Evolutionary conservation across 1,139 yeast genomes (phyloP).

Genomic region (Zygotorulaspora mrakii): DNA sequence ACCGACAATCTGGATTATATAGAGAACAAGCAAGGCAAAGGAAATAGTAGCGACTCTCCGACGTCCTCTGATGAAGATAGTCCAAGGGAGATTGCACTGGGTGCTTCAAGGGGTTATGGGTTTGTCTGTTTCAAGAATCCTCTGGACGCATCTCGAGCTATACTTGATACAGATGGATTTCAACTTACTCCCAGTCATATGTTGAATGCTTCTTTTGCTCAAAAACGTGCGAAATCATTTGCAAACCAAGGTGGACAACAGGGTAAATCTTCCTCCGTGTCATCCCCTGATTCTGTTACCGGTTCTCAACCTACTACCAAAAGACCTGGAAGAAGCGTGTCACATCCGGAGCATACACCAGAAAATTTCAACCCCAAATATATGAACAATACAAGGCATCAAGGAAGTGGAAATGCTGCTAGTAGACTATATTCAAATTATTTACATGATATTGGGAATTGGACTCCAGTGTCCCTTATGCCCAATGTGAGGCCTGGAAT

Average conservation of each 20-base stretch:
- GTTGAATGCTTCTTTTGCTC: slow-evolving; percentile 35
- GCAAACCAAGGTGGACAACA: slow-evolving; percentile 9
- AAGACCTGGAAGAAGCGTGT: slow-evolving; percentile 1
- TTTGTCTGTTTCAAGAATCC: slow-evolving; percentile 49
- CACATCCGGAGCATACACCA: background rate
- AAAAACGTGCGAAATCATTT: slow-evolving; percentile 25
- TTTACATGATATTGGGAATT: slow-evolving; percentile 3
- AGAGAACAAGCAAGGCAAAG: slow-evolving; percentile 6
- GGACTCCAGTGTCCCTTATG: slow-evolving; percentile 8
- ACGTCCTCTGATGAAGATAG: slow-evolving; percentile 10
- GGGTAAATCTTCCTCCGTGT: background rate
- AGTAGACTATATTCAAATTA: slow-evolving; percentile 3
- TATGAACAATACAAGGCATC: slow-evolving; percentile 1
- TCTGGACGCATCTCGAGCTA: slow-evolving; percentile 46
- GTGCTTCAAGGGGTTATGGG: slow-evolving; percentile 47
- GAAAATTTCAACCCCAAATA: background rate
- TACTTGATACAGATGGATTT: slow-evolving; percentile 43
- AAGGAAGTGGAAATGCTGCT: background rate
- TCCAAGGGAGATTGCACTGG: slow-evolving; percentile 18
- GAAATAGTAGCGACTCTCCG: slow-evolving; percentile 3
- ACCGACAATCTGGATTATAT: background rate
- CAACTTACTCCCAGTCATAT: slow-evolving; percentile 24
- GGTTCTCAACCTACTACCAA: background rate
- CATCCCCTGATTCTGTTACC: background rate
- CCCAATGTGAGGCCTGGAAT: slow-evolving; percentile 8